Evolutionary conservation across 192 early-diverging fungal species (phyloP).

Genomic region (Backusella parvicylindrica): DNA sequence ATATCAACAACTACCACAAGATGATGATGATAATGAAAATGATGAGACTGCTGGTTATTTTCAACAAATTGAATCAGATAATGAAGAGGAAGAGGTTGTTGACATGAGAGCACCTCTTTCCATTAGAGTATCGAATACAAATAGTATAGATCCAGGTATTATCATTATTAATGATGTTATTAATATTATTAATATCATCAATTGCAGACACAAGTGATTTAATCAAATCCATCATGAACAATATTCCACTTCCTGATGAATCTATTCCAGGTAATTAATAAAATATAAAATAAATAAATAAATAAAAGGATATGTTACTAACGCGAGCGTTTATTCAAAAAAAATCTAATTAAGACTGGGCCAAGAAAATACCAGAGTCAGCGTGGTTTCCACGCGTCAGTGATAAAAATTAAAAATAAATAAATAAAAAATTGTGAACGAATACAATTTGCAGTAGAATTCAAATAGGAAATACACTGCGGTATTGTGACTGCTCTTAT

Average conservation of each 20-base stretch:
- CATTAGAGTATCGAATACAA: neutral
- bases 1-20: neutral
- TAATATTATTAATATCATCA: neutral
- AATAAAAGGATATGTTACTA: neutral
- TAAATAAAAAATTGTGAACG: neutral
- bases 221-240: conserved; percentile 10
- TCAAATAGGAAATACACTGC: neutral
- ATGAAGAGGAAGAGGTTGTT: neutral
- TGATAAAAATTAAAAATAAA: neutral
- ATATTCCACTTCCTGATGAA: conserved; percentile 1
- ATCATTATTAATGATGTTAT: no score
- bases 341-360: neutral
- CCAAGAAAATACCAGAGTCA: conserved; percentile 4
- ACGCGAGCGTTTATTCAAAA: neutral
- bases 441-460: neutral
- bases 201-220: neutral
- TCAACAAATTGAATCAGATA: neutral
- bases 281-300: neutral
- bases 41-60: neutral
- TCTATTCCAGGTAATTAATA: conserved; percentile 1
- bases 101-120: neutral
- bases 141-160: neutral
- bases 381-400: conserved; percentile 9
- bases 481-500: neutral
- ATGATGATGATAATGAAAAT: neutral